Percentiles rank a stretch among this genome's conserved stretches.
Conservation (phyloP, 2,329 filamentous ascomycete species). For the Colletotrichum lini region DNA sequence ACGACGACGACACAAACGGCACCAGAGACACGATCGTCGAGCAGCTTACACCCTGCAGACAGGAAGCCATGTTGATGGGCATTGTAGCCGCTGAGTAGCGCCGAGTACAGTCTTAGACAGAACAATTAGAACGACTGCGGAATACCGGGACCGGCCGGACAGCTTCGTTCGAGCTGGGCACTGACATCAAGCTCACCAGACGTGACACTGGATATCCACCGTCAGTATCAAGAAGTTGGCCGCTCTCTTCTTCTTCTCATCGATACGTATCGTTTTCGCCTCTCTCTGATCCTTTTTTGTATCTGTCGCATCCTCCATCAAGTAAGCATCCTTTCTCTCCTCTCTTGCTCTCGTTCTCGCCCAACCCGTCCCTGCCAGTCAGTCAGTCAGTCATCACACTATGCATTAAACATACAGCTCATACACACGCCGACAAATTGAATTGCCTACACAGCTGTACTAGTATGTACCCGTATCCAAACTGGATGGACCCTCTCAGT, state of each 20-base stretch:
- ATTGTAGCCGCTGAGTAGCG: conserved; percentile 3
- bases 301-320: conserved; percentile 23
- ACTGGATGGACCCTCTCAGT: neutral
- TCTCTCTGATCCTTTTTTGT: conserved; percentile 17
- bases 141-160: neutral
- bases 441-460: conserved; percentile 1
- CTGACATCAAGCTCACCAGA: conserved; percentile 15
- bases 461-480: neutral
- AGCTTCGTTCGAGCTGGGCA: conserved; percentile 1
- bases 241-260: neutral
- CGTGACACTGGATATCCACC: neutral
- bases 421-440: conserved; percentile 9
- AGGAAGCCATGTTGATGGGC: neutral
- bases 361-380: neutral
- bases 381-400: neutral
- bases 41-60: neutral
- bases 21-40: neutral
- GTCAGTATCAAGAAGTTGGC: neutral
- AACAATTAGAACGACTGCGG: neutral
- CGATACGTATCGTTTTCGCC: conserved; percentile 34
- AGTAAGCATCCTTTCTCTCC: neutral
- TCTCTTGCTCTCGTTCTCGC: neutral
- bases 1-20: neutral
- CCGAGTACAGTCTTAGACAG: neutral
- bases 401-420: conserved; percentile 26